These are phyloP conservation scores for Solanum chaucha DNA, from an alignment of 257 asterid species.

Conservation along the genomic window DNA sequence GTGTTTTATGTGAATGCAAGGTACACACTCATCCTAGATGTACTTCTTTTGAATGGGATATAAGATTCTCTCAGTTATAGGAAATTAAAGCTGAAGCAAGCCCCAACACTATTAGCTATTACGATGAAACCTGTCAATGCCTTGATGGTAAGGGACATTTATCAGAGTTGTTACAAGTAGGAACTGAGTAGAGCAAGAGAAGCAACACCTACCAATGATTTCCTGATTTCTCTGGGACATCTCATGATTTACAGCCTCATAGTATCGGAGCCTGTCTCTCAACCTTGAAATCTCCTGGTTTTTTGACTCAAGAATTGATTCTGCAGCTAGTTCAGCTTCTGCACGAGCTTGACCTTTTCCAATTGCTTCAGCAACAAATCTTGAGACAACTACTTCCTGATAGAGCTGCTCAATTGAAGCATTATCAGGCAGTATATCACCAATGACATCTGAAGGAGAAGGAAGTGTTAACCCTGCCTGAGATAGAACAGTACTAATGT, in stretches of 20 bases:
- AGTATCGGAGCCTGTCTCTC: constrained; percentile 66
- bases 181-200: not conserved
- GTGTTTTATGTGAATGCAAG: not conserved
- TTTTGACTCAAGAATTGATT: constrained; percentile 42
- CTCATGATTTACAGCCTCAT: constrained; percentile 78
- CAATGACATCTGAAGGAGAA: constrained; percentile 29
- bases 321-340: constrained; percentile 63
- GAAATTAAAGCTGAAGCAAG: not conserved
- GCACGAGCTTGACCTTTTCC: constrained; percentile 63
- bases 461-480: constrained; percentile 64
- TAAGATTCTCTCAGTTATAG: not conserved
- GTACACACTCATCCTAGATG: not conserved
- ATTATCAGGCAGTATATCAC: constrained; percentile 19
- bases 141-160: not conserved
- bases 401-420: constrained; percentile 29
- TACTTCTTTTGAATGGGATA: not conserved
- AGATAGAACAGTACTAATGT: constrained; percentile 37
- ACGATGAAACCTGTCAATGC: not conserved
- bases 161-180: not conserved
- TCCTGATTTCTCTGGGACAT: constrained; percentile 83
- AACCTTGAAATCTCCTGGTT: constrained; percentile 68
- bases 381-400: constrained; percentile 49
- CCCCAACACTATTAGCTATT: not conserved
- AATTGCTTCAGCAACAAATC: constrained; percentile 61
- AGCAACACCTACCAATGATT: constrained; percentile 49